Evolutionary conservation across 768 basidiomycete genomes (phyloP), one percentile per base, ranked within the genome.

Genomic region (Leccinum boreale): DNA sequence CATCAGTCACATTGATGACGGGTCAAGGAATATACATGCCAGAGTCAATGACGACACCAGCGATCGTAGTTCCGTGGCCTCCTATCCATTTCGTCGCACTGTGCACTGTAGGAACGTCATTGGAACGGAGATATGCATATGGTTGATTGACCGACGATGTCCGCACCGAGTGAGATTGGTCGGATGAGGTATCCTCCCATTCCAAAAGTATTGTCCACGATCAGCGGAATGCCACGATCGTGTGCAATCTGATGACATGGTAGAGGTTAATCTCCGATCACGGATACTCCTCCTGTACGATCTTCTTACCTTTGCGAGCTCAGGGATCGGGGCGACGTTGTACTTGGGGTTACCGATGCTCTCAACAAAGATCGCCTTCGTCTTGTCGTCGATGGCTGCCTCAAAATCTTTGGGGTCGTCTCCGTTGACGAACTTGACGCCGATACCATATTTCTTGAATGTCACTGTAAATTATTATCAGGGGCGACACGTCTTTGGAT

Each of bases 1-100:
- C 50, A 50, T 54, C 17, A 21, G 28, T 58, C 52, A 23, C 10
- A 33, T 46, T 23, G 5, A 21, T 12, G 42, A 9, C 12, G 12
- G 12, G n/a, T 46, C 3, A 31, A 52, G 19, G 12, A 55, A 57
- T 62, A 44, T 62, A 72, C 67, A 28, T 68, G 75, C 85, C 85
- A 12, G 76, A 73, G 60, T 88, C 86, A 26, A 89, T 61, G 28
- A 87, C 71, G 17, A 86, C 81, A 42, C 86, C 87, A 0, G 76
- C 85, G 53, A 87, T 81, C 6, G 83, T 85, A 9, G 83, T 85
- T 21, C 87, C 85, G 51, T 85, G 84, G 0, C 84, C 83, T 2
- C 84, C 77, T 8, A 87, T 83, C 86, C 86, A 87, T 65, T 88
- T 86, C 0, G 84, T 86, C 2, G 82, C 81, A 31, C 80, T 81